Conservation (phyloP, 139 green algal species). For the Chlamydomonas urium region DNA sequence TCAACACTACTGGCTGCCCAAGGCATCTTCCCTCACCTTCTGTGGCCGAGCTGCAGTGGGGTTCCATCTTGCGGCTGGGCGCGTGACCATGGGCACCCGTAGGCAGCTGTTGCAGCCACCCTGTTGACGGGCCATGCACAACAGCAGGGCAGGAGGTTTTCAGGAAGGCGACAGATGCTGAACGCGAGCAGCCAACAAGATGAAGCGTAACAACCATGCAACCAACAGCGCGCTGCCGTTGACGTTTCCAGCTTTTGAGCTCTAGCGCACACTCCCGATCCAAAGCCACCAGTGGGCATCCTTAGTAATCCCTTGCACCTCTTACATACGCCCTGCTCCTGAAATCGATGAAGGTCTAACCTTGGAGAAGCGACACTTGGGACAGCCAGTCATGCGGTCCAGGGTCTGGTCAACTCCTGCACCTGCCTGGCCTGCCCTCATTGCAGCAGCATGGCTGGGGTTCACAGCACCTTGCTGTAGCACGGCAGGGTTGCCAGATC, state of each 20-base stretch:
- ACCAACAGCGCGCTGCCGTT: neutral
- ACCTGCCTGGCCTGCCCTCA: neutral
- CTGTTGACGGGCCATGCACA: neutral
- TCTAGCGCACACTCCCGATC: neutral
- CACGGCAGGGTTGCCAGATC: neutral
- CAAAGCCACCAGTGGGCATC: neutral
- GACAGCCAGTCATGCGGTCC: conserved; percentile 11
- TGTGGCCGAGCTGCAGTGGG: neutral
- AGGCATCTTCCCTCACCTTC: neutral
- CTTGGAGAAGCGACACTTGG: conserved; percentile 14
- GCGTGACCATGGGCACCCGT: neutral
- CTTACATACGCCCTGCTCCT: neutral
- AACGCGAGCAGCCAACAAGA: neutral
- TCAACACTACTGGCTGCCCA: neutral
- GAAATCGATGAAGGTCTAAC: neutral
- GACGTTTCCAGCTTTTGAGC: neutral
- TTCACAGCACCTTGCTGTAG: neutral
- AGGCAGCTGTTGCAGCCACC: conserved; percentile 1
- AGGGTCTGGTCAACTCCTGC: neutral
- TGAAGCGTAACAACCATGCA: neutral
- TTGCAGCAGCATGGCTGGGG: neutral
- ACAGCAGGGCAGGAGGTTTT: neutral
- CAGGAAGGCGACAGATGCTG: neutral
- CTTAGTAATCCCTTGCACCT: neutral
- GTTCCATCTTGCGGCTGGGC: neutral